These are phyloP conservation scores for Backusella mclennaniae DNA, from an alignment of 192 early-diverging fungal genomes.

Conservation along the genomic window DNA sequence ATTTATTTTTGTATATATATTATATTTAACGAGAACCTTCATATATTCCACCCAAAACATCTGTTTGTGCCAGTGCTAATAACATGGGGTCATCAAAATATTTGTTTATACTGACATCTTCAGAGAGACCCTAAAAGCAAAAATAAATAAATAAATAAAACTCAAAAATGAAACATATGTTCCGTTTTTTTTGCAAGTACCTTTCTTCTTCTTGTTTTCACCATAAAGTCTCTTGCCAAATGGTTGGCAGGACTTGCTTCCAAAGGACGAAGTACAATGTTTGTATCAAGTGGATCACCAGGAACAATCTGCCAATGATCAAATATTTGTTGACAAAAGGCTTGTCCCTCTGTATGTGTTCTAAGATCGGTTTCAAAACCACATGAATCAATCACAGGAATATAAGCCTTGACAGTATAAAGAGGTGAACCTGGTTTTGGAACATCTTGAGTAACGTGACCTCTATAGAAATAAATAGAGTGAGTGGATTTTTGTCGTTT, in stretches of 20 bases:
- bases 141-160: not conserved
- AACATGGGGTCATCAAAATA: slow-evolving; percentile 73
- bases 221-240: slow-evolving; percentile 97
- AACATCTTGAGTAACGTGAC: slow-evolving; percentile 93
- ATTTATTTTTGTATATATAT: not conserved
- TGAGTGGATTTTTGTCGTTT: not conserved
- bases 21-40: not conserved
- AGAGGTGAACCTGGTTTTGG: slow-evolving; percentile 94
- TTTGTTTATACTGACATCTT: slow-evolving; percentile 81
- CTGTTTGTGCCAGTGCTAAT: slow-evolving; percentile 48
- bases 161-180: not conserved
- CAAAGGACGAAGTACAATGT: slow-evolving; percentile 81
- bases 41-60: slow-evolving; percentile 37
- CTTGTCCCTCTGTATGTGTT: slow-evolving; percentile 95
- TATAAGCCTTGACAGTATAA: slow-evolving; percentile 89
- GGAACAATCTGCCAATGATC: slow-evolving; percentile 99
- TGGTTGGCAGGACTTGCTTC: slow-evolving; percentile 87
- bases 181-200: slow-evolving; percentile 31
- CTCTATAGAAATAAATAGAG: slow-evolving; percentile 48
- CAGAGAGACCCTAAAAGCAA: slow-evolving; percentile 59
- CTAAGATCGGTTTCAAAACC: slow-evolving; percentile 97
- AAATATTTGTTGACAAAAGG: slow-evolving; percentile 97
- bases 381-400: slow-evolving; percentile 94
- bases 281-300: slow-evolving; percentile 93
- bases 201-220: slow-evolving; percentile 96